Conservation (phyloP, 2,329 filamentous ascomycete species). For the Grosmannia penicillata region DNA sequence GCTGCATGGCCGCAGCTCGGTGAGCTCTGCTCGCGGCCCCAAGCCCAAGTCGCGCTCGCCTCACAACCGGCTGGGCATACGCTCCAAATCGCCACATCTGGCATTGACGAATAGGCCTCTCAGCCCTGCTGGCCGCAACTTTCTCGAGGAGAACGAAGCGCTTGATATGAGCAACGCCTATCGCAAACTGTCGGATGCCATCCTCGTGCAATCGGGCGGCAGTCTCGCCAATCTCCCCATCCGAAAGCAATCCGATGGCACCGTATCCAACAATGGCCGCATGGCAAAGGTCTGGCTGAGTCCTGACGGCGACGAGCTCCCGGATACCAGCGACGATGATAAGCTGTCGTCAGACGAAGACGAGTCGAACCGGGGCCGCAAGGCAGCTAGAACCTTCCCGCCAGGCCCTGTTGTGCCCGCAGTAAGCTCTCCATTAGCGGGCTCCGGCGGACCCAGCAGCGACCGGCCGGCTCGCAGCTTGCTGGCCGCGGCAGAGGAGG, state of each 20-base stretch:
- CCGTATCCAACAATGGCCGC: constrained; percentile 29
- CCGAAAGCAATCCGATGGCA: constrained; percentile 27
- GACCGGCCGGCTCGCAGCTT: constrained; percentile 40
- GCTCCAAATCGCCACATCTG: constrained; percentile 31
- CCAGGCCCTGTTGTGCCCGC: no score
- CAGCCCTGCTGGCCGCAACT: constrained; percentile 21
- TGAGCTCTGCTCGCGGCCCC: constrained; percentile 11
- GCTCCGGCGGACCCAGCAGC: constrained; percentile 13
- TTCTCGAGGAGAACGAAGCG: constrained; percentile 44
- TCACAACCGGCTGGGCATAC: constrained; percentile 30
- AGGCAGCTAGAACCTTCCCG: constrained; percentile 32
- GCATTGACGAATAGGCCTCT: constrained; percentile 18
- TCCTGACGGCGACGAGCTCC: constrained; percentile 50
- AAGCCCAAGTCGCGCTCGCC: constrained; percentile 39
- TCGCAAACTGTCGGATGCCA: constrained; percentile 56
- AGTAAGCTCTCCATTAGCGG: no score
- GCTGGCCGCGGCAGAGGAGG: constrained; percentile 62
- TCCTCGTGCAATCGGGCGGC: constrained; percentile 48
- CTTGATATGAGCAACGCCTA: constrained; percentile 59
- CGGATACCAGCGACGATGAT: constrained; percentile 53
- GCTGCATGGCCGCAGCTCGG: constrained; percentile 25
- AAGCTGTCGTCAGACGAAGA: constrained; percentile 42
- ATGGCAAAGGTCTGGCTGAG: constrained; percentile 53
- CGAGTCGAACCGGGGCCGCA: constrained; percentile 35
- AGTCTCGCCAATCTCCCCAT: constrained; percentile 45